Base-by-base conservation (phyloP, 768 basidiomycete genomes). In the Mycena epipterygia region DNA sequence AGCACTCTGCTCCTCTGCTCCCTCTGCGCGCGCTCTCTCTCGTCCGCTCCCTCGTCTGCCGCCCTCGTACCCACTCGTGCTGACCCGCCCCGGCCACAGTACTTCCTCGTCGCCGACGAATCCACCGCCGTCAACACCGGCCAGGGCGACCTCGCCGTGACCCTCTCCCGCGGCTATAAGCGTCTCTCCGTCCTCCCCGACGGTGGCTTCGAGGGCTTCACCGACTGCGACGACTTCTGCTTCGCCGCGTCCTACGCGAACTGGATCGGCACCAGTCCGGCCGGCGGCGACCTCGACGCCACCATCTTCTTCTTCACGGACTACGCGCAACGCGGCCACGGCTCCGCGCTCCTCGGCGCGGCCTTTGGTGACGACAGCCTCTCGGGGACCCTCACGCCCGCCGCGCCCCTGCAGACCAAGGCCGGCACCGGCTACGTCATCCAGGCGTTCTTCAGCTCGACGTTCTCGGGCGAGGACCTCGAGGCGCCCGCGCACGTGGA, bases 61-160 rank as follows among this genome's bases (percentile, higher is more conserved):
- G 13, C 37, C 37, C 13, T 33, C 5, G n/a, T n/a, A n/a, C n/a
- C n/a, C n/a, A n/a, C n/a, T n/a, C n/a, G n/a, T n/a, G 9, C 60
- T 56, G 8, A 39, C 53, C 11, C n/a, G 19, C 29, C 11, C 48
- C 17, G n/a, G 17, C 3, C 14, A n/a, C 57, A 88, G 87, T 88
- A 87, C 78, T 86, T 79, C 75, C 75, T 84, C 66, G 75, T 80
- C 25, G 77, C 87, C 0, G 84, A 87, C 70, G 80, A 70, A 27
- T 83, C 84, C 48, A 84, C 84, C 6, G 87, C 87, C 8, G 80
- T 83, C 73, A 87, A 88, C 76, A 79, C 76, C 53, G 87, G 85
- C 29, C 86, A 86, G 65, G 85, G 85, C 42, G 73, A 81, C 63
- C 83, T 88, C 64, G 73, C 80, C 63, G 84, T 88, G 29, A 86